Conservation (phyloP, 805 yeast genomes). For the Kuraishia cidri region DNA sequence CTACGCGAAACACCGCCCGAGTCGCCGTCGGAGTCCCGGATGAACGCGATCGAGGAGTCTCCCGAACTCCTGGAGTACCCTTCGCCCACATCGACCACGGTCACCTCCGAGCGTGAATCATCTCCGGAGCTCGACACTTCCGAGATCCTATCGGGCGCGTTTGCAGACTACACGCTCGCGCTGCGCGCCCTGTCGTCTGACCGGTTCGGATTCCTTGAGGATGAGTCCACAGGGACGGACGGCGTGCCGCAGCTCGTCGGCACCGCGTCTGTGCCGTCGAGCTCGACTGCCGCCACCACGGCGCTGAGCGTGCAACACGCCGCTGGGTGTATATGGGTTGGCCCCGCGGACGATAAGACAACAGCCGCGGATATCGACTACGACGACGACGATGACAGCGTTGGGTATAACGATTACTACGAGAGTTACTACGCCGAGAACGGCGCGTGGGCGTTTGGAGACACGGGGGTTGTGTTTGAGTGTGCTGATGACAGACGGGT, state of each 20-base stretch:
- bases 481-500: slow-evolving; percentile 1
- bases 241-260: neutral
- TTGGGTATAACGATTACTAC: neutral
- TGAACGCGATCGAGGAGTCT: neutral
- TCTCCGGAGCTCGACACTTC: slow-evolving; percentile 2
- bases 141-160: slow-evolving; percentile 3
- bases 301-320: neutral
- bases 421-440: neutral
- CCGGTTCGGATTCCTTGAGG: neutral
- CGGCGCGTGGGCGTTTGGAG: neutral
- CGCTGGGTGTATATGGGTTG: neutral
- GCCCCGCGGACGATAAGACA: neutral
- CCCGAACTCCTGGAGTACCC: too few species aligned
- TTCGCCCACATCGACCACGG: neutral
- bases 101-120: neutral
- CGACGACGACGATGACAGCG: neutral
- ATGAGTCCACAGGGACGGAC: neutral
- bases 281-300: neutral
- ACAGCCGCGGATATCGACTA: neutral
- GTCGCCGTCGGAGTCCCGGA: neutral
- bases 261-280: neutral
- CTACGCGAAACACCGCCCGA: neutral
- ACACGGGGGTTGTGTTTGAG: slow-evolving; percentile 1
- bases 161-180: slow-evolving; percentile 5
- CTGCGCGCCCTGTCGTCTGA: slow-evolving; percentile 3